Percentiles rank a stretch among this genome's conserved stretches.
Evolutionary conservation across 345 rosid species (phyloP).

Genomic region (Carallia pectinifolia): DNA sequence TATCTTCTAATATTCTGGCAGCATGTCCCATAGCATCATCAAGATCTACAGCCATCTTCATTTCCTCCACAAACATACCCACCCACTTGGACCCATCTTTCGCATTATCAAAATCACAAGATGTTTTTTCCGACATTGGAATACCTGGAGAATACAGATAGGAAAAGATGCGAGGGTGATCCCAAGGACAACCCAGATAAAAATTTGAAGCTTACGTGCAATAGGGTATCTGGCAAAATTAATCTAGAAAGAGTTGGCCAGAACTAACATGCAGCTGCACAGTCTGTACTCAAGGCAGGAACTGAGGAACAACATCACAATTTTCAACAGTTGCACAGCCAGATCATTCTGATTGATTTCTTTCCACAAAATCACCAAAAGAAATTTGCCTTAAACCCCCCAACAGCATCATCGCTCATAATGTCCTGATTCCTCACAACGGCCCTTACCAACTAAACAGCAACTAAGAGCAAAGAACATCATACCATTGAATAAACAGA

Average conservation of each 20-base stretch:
- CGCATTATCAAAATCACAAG: constrained; percentile 8
- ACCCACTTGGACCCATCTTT: constrained; percentile 45
- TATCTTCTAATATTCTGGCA: constrained; percentile 39
- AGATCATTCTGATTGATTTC: constrained; percentile 16
- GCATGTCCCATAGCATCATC: constrained; percentile 44
- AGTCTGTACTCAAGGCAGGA: neutral
- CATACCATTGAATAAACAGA: neutral
- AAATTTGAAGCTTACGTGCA: too few species aligned
- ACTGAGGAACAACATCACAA: constrained; percentile 14
- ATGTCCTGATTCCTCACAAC: constrained; percentile 28
- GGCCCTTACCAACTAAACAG: constrained; percentile 30
- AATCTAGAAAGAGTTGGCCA: neutral
- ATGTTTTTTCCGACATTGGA: constrained; percentile 15
- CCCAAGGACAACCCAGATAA: neutral
- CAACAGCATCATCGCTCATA: constrained; percentile 44
- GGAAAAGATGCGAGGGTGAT: neutral
- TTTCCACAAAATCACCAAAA: constrained; percentile 12
- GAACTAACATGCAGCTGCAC: constrained; percentile 16
- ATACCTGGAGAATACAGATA: constrained; percentile 19
- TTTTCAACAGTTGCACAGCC: constrained; percentile 17
- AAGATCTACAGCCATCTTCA: constrained; percentile 34
- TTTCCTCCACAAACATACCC: constrained; percentile 46
- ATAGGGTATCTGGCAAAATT: too few species aligned
- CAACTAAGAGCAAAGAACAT: constrained; percentile 1
- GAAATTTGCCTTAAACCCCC: constrained; percentile 13